Evolutionary conservation across 1,284 basidiomycete species (phyloP), one percentile per base, ranked within the genome.

Genomic region (Ustilago nuda): DNA sequence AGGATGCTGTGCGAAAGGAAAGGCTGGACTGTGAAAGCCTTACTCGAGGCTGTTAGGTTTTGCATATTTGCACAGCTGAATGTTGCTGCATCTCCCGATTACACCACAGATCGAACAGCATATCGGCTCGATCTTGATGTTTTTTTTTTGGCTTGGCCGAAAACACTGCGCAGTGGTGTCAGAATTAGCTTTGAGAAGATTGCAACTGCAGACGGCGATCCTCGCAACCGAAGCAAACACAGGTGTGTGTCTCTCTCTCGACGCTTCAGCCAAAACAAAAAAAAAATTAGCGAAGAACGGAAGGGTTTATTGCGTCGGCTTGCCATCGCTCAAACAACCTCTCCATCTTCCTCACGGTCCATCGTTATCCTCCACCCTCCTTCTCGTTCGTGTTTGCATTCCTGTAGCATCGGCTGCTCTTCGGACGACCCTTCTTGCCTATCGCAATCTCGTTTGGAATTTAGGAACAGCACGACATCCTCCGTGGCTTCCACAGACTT

Each of bases 111-210:
- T 45, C n/a, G 43, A 5, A 3, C 1, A 0, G 7, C 1, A 2
- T 19, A 45, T 45, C 43, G 43, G 43, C 43, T 19, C 35, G 37
- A 52, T 4, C n/a, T n/a, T n/a, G n/a, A n/a, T n/a, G n/a, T n/a
- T n/a, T 33, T 52, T 52, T 52, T 52, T 27, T 19, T 19, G 19
- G 19, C 19, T 19, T 19, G 19, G 45, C 45, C 7, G 45, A 48
- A 48, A 48, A 9, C 45, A 30, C 45, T 57, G 43, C 23, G 58
- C 39, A 52, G 58, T 60, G 58, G 58, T 48, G 57, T 59, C 57
- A 60, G 27, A 39, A 8, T 36, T 32, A 27, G n/a, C 53, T 45
- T 11, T 45, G 43, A 45, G n/a, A 45, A 45, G 43, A 45, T 45
- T 45, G n/a, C 56, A 48, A 48, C 17, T 57, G 56, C 56, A 57